Base-by-base conservation (phyloP, 2,329 filamentous ascomycete species). In the Pseudogymnoascus sp. region DNA sequence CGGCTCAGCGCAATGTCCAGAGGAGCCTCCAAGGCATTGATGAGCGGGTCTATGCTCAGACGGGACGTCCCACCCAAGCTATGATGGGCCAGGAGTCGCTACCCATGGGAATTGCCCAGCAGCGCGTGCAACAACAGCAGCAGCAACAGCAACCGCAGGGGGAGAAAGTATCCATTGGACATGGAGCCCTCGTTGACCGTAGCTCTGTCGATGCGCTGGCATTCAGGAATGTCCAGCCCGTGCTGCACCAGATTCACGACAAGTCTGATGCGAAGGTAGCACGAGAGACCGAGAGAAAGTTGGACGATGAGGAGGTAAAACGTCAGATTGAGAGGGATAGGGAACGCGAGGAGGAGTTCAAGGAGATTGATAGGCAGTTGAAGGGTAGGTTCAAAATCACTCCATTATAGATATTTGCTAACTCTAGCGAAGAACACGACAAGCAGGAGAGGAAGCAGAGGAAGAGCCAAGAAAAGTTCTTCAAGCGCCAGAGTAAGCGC, bases 1-100 rank as follows among this genome's bases (percentile, higher is more conserved):
- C 86, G 2, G 93, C 93, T 1, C 89, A 92, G 70, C 86, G 88
- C 47, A 96, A 96, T 66, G 93, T 97, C n/a, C 85, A 87, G 66
- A 86, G 86, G 18, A 85, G 84, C 41, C 82, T 97, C 66, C 85
- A 89, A 63, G 83, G 82, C 39, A 92, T 97, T 79, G 93, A 97
- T 63, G 85, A 92, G 71, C 86, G 86, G 68, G 83, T 96, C 11
- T 90, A 86, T 66, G 80, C 83, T 12, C 83, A 93, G 60, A 93
- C 89, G 1, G 91, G 91, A 61, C 86, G 87, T 70, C 80, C 88
- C 28, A 84, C 85, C 0, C 84, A 87, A 11, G 81, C 85, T 1
- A 83, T 87, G 68, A 77, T 87, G 67, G 86, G 83, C 25, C 85
- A 92, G 59, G 95, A 91, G 90, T 90, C 95, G 67, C 75, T 84